These are phyloP conservation scores for Amanita brunnescens DNA, from an alignment of 768 basidiomycete genomes.

Conservation along the genomic window DNA sequence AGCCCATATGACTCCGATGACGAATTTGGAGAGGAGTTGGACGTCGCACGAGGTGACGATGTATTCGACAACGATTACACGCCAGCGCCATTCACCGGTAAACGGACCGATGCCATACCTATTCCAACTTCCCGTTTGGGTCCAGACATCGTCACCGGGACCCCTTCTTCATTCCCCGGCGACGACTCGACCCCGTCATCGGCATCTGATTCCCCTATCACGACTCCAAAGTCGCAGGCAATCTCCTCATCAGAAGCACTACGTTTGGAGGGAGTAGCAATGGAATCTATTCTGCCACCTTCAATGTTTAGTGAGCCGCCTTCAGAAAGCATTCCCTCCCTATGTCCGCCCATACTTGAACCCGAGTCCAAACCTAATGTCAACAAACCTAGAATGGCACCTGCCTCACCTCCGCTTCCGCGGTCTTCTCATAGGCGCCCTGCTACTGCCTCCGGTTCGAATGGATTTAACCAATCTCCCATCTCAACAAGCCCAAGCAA, in stretches of 20 bases:
- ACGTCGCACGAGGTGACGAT: neutral
- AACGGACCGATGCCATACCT: neutral
- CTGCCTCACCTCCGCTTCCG: neutral
- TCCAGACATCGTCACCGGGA: neutral
- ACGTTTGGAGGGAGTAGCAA: neutral
- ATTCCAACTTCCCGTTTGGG: neutral
- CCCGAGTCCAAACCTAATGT: neutral
- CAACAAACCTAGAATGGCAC: neutral
- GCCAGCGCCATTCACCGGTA: neutral
- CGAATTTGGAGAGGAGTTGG: neutral
- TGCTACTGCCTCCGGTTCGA: neutral
- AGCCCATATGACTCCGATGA: slow-evolving; percentile 4
- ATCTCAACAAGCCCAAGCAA: slow-evolving; percentile 8
- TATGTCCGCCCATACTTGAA: neutral
- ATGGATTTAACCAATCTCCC: neutral
- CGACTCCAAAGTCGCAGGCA: slow-evolving; percentile 7
- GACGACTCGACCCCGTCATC: slow-evolving; percentile 15
- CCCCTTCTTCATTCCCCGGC: neutral
- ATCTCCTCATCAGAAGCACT: neutral
- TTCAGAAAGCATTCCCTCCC: neutral
- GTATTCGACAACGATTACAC: neutral
- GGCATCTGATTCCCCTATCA: slow-evolving; percentile 11
- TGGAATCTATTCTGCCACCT: neutral
- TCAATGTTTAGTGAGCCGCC: neutral
- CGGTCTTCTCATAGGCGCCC: neutral